Conservation (phyloP, 1,284 basidiomycete genomes). For the Malassezia dermatis region DNA sequence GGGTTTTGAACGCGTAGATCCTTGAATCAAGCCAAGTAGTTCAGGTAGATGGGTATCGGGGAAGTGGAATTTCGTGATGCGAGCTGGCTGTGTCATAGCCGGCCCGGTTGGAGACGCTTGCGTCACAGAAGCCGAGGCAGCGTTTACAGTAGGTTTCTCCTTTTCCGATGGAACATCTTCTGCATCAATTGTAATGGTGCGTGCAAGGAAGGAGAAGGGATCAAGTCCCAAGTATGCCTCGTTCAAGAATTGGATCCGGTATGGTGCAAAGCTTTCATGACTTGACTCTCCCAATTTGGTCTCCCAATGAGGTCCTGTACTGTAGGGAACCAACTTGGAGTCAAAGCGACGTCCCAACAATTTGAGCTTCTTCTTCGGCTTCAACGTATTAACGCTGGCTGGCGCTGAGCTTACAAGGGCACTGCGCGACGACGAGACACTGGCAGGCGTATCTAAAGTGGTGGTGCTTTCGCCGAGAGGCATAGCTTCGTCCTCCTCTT, state of each 20-base stretch:
- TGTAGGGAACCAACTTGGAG: slow-evolving; percentile 39
- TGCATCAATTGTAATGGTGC: slow-evolving; percentile 7
- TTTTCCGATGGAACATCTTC: slow-evolving; percentile 1
- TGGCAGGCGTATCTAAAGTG: slow-evolving; percentile 4
- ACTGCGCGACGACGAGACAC: slow-evolving; percentile 24
- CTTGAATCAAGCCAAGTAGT: slow-evolving; percentile 25
- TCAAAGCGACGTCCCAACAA: slow-evolving; percentile 38
- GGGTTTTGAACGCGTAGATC: slow-evolving; percentile 29
- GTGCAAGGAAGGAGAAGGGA: slow-evolving; percentile 33
- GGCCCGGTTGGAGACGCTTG: not conserved
- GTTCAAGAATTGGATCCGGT: slow-evolving; percentile 41
- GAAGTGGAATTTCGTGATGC: slow-evolving; percentile 14
- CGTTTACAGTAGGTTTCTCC: slow-evolving; percentile 10
- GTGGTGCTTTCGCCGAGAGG: slow-evolving; percentile 20
- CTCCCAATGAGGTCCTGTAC: slow-evolving; percentile 44
- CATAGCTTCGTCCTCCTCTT: slow-evolving; percentile 18
- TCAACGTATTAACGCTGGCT: slow-evolving; percentile 10
- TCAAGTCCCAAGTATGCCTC: slow-evolving; percentile 30
- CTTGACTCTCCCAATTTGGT: slow-evolving; percentile 21
- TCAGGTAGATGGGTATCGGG: slow-evolving; percentile 23
- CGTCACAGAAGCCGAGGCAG: not conserved
- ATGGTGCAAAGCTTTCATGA: slow-evolving; percentile 31
- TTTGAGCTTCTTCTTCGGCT: slow-evolving; percentile 43
- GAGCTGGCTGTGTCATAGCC: not conserved
- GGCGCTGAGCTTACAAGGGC: slow-evolving; percentile 3